These are phyloP conservation scores for Pseudoperonospora humuli DNA, from an alignment of 352 stramenopile species.

Conservation along the genomic window DNA sequence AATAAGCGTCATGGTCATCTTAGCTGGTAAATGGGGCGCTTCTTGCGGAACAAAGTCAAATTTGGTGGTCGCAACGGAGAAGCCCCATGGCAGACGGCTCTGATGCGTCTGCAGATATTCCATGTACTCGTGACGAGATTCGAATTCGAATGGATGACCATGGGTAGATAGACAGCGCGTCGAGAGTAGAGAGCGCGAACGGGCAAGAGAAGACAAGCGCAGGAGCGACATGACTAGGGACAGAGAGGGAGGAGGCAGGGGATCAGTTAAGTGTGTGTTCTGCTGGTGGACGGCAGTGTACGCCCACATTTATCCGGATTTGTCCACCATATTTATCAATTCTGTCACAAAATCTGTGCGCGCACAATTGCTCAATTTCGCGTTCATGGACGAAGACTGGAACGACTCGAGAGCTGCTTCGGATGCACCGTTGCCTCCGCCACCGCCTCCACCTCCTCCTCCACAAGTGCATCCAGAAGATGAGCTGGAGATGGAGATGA, in stretches of 20 bases:
- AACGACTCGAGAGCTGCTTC: conserved; percentile 13
- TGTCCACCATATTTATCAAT: no score
- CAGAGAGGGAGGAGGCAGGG: background rate
- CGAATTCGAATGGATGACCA: conserved; percentile 64
- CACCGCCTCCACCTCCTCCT: conserved; percentile 29
- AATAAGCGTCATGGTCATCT: conserved; percentile 87
- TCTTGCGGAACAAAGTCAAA: conserved; percentile 83
- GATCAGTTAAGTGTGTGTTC: background rate
- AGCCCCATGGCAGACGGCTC: conserved; percentile 80
- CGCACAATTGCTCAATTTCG: background rate
- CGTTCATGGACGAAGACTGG: background rate
- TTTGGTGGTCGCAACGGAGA: conserved; percentile 69
- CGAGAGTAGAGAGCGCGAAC: conserved; percentile 12
- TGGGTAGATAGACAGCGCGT: conserved; percentile 33
- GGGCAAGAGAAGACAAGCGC: conserved; percentile 18
- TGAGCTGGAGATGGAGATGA: conserved; percentile 12
- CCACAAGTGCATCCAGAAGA: conserved; percentile 21
- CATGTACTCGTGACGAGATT: conserved; percentile 76
- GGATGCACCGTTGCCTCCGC: conserved; percentile 27
- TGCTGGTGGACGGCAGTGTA: background rate
- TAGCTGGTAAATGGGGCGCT: conserved; percentile 61
- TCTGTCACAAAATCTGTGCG: background rate
- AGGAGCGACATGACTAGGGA: conserved; percentile 20
- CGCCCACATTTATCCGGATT: background rate
- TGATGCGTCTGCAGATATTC: conserved; percentile 69